A percentile compares a stretch with the other conserved stretches of the same genome.
phyloP scores from a whole-genome alignment of 345 rosid genomes.

The Salix viminalis region DNA sequence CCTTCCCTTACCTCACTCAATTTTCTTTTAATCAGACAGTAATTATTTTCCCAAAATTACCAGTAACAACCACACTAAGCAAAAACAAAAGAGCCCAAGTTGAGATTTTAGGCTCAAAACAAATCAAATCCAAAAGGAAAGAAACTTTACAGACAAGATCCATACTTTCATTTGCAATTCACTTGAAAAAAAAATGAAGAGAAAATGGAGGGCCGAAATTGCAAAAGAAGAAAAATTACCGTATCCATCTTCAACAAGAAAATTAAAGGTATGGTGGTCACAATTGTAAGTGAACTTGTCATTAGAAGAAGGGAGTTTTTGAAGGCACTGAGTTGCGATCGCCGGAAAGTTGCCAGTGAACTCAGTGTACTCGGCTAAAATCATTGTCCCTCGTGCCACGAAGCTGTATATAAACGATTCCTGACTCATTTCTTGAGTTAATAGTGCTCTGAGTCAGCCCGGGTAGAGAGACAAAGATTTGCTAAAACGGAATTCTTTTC shows the following conservation, averaged over 20 bases:
- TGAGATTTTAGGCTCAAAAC: background rate
- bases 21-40: background rate
- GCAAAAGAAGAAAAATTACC: constrained; percentile 34
- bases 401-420: constrained; percentile 96
- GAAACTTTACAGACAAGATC: constrained; percentile 15
- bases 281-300: constrained; percentile 97
- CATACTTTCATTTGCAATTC: constrained; percentile 14
- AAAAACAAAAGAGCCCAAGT: too few relatives aligned
- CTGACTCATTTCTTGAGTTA: constrained; percentile 47
- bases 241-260: constrained; percentile 89
- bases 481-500: background rate
- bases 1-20: too few relatives aligned
- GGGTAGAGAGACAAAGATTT: background rate
- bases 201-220: background rate
- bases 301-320: constrained; percentile 77
- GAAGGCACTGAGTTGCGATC: constrained; percentile 90
- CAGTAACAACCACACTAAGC: background rate
- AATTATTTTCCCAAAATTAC: background rate
- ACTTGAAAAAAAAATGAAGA: background rate
- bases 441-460: background rate
- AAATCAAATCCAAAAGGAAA: background rate
- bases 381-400: constrained; percentile 92
- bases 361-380: constrained; percentile 89
- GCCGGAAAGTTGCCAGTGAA: constrained; percentile 98
- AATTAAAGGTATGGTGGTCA: constrained; percentile 96